Evolutionary conservation across 768 basidiomycete species (phyloP).

Genomic region (Hirschioporus abietinus): DNA sequence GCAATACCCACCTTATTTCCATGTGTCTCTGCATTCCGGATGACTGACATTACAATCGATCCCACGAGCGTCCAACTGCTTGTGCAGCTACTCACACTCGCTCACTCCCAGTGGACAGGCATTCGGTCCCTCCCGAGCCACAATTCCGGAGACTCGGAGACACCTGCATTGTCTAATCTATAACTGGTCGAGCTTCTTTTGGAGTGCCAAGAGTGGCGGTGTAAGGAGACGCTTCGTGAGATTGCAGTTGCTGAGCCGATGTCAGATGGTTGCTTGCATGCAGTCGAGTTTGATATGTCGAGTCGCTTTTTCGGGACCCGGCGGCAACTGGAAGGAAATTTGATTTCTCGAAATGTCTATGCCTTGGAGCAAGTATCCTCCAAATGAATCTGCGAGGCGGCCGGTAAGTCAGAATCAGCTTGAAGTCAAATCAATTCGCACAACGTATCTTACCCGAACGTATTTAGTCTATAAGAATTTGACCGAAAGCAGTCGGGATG

Average conservation of each 20-base stretch:
- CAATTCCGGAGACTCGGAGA: too few relatives aligned
- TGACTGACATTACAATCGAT: not conserved
- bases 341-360: not conserved
- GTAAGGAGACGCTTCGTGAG: not conserved
- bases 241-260: not conserved
- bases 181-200: not conserved
- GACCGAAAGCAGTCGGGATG: too few relatives aligned
- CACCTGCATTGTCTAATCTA: not conserved
- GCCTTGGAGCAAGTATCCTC: not conserved
- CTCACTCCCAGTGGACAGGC: not conserved
- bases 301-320: not conserved
- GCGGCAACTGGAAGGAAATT: not conserved
- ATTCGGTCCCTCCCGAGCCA: not conserved
- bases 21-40: too few relatives aligned
- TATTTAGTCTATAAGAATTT: too few relatives aligned
- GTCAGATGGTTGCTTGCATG: not conserved
- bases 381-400: not conserved
- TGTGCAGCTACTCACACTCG: not conserved
- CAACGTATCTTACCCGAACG: not conserved
- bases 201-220: not conserved
- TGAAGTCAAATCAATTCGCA: not conserved
- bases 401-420: not conserved
- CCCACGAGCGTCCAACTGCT: not conserved
- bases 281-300: not conserved
- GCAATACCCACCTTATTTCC: too few relatives aligned